These are phyloP conservation scores for Aureobasidium namibiae DNA, from an alignment of 2,329 filamentous ascomycete genomes.

Conservation along the genomic window DNA sequence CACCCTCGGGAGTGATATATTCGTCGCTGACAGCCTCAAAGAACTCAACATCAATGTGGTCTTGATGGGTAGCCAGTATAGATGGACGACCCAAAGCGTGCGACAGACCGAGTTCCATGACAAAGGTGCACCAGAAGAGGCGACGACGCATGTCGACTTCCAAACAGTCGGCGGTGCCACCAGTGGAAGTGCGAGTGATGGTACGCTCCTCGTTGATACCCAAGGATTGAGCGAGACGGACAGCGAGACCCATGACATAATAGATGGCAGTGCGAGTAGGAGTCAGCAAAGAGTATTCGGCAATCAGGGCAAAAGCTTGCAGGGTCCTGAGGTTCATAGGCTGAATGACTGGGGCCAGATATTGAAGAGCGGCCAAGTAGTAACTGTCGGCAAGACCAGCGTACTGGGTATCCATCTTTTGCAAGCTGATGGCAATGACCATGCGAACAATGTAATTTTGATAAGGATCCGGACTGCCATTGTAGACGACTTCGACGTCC, in stretches of 20 bases:
- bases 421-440: constrained; percentile 89
- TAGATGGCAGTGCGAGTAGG: constrained; percentile 89
- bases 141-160: constrained; percentile 85
- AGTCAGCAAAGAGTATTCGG: constrained; percentile 84
- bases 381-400: constrained; percentile 93
- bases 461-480: constrained; percentile 62
- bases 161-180: constrained; percentile 57
- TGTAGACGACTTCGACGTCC: constrained; percentile 74
- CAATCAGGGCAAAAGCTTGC: constrained; percentile 81
- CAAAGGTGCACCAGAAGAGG: constrained; percentile 77
- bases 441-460: constrained; percentile 84
- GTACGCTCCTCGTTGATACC: constrained; percentile 85
- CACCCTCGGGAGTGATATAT: constrained; percentile 70
- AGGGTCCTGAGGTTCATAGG: constrained; percentile 86
- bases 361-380: constrained; percentile 80
- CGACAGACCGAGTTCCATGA: constrained; percentile 82
- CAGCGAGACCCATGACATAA: constrained; percentile 82
- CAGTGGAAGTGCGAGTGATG: constrained; percentile 55
- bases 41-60: constrained; percentile 77
- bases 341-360: constrained; percentile 72
- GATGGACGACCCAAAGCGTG: constrained; percentile 82
- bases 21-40: constrained; percentile 76
- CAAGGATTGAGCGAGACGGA: constrained; percentile 80
- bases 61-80: constrained; percentile 71
- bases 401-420: constrained; percentile 82